These are phyloP conservation scores for Kluyveromyces sp. DNA, from an alignment of 1,139 yeast genomes.

Conservation along the genomic window DNA sequence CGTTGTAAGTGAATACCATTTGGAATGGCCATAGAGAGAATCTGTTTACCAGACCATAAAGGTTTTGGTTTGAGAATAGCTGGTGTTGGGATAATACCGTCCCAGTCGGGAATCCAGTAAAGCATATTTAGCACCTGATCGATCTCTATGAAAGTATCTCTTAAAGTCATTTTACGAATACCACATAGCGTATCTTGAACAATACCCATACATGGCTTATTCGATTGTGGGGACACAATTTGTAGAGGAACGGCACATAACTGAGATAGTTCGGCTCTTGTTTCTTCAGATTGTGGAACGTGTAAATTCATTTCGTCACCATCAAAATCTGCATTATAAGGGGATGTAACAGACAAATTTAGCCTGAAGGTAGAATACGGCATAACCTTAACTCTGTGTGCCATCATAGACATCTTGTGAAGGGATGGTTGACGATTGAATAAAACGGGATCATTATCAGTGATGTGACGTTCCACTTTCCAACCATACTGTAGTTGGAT, in stretches of 20 bases:
- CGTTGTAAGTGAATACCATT: slow-evolving; percentile 91
- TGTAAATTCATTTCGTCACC: slow-evolving; percentile 99
- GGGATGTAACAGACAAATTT: slow-evolving; percentile 94
- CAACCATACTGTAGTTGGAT: slow-evolving; percentile 97
- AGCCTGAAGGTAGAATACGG: slow-evolving; percentile 97
- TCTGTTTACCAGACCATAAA: slow-evolving; percentile 95
- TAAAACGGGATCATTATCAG: slow-evolving; percentile 95
- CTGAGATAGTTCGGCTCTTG: slow-evolving; percentile 91
- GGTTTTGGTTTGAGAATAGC: slow-evolving; percentile 93
- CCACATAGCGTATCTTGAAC: slow-evolving; percentile 98
- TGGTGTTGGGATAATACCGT: slow-evolving; percentile 97
- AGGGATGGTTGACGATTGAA: slow-evolving; percentile 98
- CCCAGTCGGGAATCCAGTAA: slow-evolving; percentile 98
- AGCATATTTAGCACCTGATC: slow-evolving; percentile 95
- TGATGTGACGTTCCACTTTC: slow-evolving; percentile 97
- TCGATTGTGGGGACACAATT: slow-evolving; percentile 96
- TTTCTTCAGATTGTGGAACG: slow-evolving; percentile 98
- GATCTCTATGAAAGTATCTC: slow-evolving; percentile 81
- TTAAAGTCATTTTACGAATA: slow-evolving; percentile 86
- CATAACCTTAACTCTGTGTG: slow-evolving; percentile 98
- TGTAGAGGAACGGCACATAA: slow-evolving; percentile 96
- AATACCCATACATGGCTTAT: slow-evolving; percentile 99
- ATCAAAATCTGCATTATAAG: slow-evolving; percentile 99
- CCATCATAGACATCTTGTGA: slow-evolving; percentile 99
- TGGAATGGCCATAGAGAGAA: slow-evolving; percentile 88